Evolutionary conservation across 441 rosid species (phyloP), one percentile per base, ranked within the genome.

Genomic region (Sinapis alba): DNA sequence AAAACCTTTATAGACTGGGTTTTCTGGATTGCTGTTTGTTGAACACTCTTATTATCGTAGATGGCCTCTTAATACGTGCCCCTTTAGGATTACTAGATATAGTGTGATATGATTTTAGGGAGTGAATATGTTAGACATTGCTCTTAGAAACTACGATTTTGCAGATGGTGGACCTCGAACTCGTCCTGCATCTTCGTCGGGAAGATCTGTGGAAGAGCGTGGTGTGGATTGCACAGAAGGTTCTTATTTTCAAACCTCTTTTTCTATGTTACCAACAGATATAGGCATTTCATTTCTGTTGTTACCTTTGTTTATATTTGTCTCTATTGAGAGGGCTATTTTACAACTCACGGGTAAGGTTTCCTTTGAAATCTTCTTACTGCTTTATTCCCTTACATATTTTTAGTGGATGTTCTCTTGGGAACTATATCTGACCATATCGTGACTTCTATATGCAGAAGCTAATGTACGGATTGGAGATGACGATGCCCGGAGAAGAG

Each of bases 401-500:
- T 32, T 32, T 54, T 61, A 68, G 62, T 57, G 50, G 11, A 51
- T 68, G 18, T 18, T 69, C 45, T 51, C 47, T 7, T 24, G 34
- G 56, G 62, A 41, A 13, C 59, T 77, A 16, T 60, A 43, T 34
- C 27, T 54, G 71, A 58, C 59, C 21, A 64, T 32, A 69, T 32
- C 36, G 20, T 36, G 1, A 34, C 69, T 74, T 51, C 76, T 79
- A 76, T 68, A 82, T 81, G 72, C 80, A 72, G 76, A 79, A 68
- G 65, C 70, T 41, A 84, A 83, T 79, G 72, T 32, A 43, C 79
- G 81, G 79, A 77, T 54, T 80, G 89, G 83, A 74, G 51, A 74
- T 53, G 68, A 78, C 64, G 75, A 78, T 85, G 69, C 94, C 65
- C 90, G 97, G 96, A 87, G 90, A 83, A 88, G 86, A 70, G 98